Evolutionary conservation across 140 eudicot species (phyloP).

Genomic region (Senecio squalidus): DNA sequence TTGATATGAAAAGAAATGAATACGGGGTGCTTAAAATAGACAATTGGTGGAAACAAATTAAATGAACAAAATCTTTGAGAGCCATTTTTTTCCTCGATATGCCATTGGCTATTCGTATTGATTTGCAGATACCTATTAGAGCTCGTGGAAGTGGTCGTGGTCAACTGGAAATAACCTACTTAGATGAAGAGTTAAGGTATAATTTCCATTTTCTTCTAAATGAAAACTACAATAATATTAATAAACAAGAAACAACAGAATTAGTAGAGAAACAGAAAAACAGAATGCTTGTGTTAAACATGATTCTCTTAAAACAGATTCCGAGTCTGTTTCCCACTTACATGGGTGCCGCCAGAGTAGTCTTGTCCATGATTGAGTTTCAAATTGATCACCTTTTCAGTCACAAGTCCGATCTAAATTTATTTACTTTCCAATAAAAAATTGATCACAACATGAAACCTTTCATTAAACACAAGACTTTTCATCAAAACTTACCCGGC

Average conservation of each 20-base stretch:
- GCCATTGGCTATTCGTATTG: neutral
- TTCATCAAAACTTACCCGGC: neutral
- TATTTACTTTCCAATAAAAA: no score
- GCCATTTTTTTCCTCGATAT: neutral
- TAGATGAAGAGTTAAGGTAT: conserved; percentile 82
- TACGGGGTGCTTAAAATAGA: neutral
- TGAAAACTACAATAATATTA: no score
- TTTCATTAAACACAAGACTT: neutral
- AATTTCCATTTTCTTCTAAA: neutral
- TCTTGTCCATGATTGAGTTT: no score
- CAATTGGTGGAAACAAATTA: neutral
- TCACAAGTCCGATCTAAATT: no score
- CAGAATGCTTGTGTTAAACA: no score
- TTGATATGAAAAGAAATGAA: neutral
- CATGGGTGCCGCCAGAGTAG: no score
- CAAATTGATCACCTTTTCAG: no score
- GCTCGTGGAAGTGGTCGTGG: conserved; percentile 88
- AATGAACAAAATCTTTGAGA: neutral
- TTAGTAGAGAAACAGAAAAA: no score
- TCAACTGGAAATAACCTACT: conserved; percentile 71
- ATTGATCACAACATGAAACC: neutral
- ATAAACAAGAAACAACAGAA: neutral
- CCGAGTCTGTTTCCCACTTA: no score
- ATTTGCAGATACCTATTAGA: conserved; percentile 56
- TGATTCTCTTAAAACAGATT: no score